These are phyloP conservation scores for Anacardium occidentale DNA, from an alignment of 345 rosid species.

Conservation along the genomic window DNA sequence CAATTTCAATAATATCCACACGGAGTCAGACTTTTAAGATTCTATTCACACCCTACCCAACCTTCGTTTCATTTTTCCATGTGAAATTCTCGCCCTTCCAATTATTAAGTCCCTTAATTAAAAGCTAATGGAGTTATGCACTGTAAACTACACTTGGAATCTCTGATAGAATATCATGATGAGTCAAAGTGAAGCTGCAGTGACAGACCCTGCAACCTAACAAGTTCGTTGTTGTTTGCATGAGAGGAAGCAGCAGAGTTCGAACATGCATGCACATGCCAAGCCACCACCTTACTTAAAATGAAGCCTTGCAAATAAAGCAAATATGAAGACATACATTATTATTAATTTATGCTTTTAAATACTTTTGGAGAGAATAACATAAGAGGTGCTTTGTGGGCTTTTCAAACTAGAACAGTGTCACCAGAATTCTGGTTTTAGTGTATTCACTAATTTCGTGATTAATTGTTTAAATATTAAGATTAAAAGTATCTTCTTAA, in stretches of 20 bases:
- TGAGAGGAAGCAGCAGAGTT: background rate
- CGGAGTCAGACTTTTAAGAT: constrained; percentile 15
- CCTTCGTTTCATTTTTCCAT: background rate
- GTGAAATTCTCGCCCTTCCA: background rate
- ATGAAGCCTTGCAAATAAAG: too few relatives aligned
- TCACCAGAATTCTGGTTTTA: background rate
- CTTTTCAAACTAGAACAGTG: background rate
- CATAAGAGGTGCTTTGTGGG: background rate
- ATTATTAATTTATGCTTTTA: too few relatives aligned
- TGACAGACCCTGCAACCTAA: background rate
- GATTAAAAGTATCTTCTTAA: background rate
- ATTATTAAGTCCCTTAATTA: too few relatives aligned
- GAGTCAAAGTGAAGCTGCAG: too few relatives aligned
- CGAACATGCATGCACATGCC: too few relatives aligned
- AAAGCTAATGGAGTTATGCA: too few relatives aligned
- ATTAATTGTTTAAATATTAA: background rate
- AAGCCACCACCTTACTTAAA: too few relatives aligned
- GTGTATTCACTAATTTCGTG: background rate
- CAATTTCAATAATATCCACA: constrained; percentile 12
- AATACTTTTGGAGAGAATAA: too few relatives aligned
- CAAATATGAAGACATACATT: background rate
- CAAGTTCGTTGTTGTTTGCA: background rate
- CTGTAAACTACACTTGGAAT: too few relatives aligned
- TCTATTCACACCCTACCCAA: constrained; percentile 12
- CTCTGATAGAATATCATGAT: too few relatives aligned